These are phyloP conservation scores for Nemania diffusa DNA, from an alignment of 2,329 filamentous ascomycete genomes.

Conservation along the genomic window DNA sequence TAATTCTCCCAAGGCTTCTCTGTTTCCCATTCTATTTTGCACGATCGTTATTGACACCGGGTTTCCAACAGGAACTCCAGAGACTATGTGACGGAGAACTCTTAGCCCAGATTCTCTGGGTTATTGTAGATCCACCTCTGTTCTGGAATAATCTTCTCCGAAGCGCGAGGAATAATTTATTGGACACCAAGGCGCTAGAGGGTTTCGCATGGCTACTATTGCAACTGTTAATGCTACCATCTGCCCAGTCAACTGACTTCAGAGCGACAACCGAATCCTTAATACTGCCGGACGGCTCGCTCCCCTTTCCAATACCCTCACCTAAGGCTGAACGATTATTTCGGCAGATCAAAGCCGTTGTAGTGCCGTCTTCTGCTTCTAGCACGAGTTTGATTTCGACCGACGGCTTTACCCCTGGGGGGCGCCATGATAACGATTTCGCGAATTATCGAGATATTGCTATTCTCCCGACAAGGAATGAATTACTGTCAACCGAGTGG, in stretches of 20 bases:
- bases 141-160: slow-evolving; percentile 24
- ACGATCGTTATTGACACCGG: background rate
- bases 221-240: slow-evolving; percentile 15
- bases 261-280: slow-evolving; percentile 12
- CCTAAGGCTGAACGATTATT: slow-evolving; percentile 7
- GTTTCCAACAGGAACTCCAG: background rate
- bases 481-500: slow-evolving; percentile 63
- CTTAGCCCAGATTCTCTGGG: slow-evolving; percentile 18
- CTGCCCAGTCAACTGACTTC: slow-evolving; percentile 12
- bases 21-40: background rate
- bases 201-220: slow-evolving; percentile 23
- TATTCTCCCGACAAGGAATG: slow-evolving; percentile 73
- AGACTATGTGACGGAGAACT: slow-evolving; percentile 26
- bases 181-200: slow-evolving; percentile 18
- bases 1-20: background rate
- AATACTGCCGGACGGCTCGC: background rate
- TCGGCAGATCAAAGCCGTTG: slow-evolving; percentile 4
- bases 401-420: slow-evolving; percentile 10
- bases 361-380: slow-evolving; percentile 7
- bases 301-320: background rate
- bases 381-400: background rate
- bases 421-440: slow-evolving; percentile 75
- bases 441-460: slow-evolving; percentile 68
- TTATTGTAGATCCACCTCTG: slow-evolving; percentile 15
- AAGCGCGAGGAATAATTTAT: background rate